Conservation (phyloP, 148 eudicot genomes). For the Cornus kousa region DNA sequence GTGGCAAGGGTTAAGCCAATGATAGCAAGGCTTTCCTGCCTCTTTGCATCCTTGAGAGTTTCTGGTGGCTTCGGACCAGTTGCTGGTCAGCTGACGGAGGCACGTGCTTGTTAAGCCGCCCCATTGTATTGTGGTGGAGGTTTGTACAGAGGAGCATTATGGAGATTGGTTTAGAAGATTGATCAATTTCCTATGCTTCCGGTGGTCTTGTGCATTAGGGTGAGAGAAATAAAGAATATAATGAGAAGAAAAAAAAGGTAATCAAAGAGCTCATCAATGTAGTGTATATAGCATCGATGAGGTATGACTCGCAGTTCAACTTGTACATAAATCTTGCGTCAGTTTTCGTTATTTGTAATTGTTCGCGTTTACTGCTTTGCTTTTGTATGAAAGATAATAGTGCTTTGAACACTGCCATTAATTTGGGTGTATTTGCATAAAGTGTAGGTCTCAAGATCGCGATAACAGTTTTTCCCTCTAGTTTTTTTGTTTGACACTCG, state of each 20-base stretch:
- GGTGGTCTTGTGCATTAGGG: constrained; percentile 9
- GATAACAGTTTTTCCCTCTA: neutral
- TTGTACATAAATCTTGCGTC: constrained; percentile 16
- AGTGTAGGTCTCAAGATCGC: neutral
- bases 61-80: constrained; percentile 41
- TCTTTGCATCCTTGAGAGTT: constrained; percentile 46
- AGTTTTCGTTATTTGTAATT: constrained; percentile 2
- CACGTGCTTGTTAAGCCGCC: constrained; percentile 42
- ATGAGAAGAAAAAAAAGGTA: neutral
- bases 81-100: constrained; percentile 41
- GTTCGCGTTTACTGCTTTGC: neutral
- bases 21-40: constrained; percentile 53
- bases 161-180: constrained; percentile 13
- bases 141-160: constrained; percentile 1
- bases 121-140: neutral
- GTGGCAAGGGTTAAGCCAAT: constrained; percentile 33
- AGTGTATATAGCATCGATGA: neutral
- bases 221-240: constrained; percentile 18
- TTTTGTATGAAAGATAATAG: neutral
- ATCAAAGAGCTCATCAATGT: neutral
- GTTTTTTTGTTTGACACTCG: too few species aligned
- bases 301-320: neutral
- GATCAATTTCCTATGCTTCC: constrained; percentile 13
- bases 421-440: neutral
- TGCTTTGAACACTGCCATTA: neutral